phyloP scores from a whole-genome alignment of 2,329 filamentous ascomycete species.

The Colletotrichum falcatum region DNA sequence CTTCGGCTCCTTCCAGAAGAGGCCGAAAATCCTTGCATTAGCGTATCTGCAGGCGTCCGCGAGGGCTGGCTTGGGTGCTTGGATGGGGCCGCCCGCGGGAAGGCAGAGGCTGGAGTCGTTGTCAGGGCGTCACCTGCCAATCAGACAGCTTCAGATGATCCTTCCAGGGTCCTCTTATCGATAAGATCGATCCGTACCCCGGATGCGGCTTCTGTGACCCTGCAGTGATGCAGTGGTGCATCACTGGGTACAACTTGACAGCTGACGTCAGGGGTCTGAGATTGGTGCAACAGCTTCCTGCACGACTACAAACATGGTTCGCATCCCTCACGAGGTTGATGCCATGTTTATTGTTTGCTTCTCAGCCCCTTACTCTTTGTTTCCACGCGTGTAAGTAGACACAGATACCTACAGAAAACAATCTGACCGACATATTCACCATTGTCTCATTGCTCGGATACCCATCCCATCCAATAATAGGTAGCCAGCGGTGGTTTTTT shows the following conservation, averaged over 20 bases:
- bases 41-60: slow-evolving; percentile 33
- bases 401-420: slow-evolving; percentile 16
- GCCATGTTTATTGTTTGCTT: slow-evolving; percentile 29
- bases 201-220: slow-evolving; percentile 28
- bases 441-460: slow-evolving; percentile 14
- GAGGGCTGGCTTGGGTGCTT: slow-evolving; percentile 29
- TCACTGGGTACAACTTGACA: slow-evolving; percentile 31
- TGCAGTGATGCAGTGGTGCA: slow-evolving; percentile 31
- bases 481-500: slow-evolving; percentile 8
- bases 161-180: slow-evolving; percentile 22
- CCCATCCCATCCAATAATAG: slow-evolving; percentile 1
- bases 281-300: slow-evolving; percentile 28
- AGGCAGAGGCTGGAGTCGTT: slow-evolving; percentile 11
- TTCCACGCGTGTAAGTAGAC: slow-evolving; percentile 4
- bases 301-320: slow-evolving; percentile 39
- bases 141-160: neutral
- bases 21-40: slow-evolving; percentile 39
- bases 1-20: slow-evolving; percentile 38
- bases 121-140: slow-evolving; percentile 16
- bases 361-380: neutral
- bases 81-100: slow-evolving; percentile 5
- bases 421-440: slow-evolving; percentile 17
- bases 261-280: slow-evolving; percentile 35
- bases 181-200: slow-evolving; percentile 30
- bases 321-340: slow-evolving; percentile 18